Conservation (phyloP, 2,329 filamentous ascomycete genomes). For the Colletotrichum ledebouriae region DNA sequence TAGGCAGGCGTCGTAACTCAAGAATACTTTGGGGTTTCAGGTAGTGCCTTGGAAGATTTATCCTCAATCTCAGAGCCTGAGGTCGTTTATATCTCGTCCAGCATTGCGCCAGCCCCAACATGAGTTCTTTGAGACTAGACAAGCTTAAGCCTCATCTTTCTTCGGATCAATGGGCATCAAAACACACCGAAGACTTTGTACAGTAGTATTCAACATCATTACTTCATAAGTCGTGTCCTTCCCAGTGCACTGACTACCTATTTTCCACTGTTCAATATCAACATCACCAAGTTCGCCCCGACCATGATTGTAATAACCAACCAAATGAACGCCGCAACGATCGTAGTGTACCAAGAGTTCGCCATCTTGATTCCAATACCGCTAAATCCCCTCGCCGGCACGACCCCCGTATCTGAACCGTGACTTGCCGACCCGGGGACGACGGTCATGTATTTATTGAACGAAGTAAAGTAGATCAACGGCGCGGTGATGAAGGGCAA, state of each 20-base stretch:
- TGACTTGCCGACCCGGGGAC: constrained; percentile 38
- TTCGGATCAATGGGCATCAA: too few relatives aligned
- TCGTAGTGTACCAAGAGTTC: constrained; percentile 75
- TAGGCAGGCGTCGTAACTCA: too few relatives aligned
- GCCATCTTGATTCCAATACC: constrained; percentile 71
- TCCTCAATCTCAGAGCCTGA: too few relatives aligned
- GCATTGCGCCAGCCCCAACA: too few relatives aligned
- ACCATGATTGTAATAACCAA: constrained; percentile 82
- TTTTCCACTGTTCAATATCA: neutral
- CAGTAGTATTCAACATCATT: neutral
- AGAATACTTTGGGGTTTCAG: too few relatives aligned
- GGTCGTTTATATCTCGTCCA: too few relatives aligned
- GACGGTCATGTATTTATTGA: constrained; percentile 78
- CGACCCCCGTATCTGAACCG: constrained; percentile 27
- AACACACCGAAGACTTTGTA: too few relatives aligned
- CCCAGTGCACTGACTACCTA: neutral
- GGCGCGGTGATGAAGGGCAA: constrained; percentile 85
- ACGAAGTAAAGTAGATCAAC: constrained; percentile 86
- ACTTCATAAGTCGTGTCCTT: neutral
- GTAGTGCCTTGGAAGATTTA: too few relatives aligned
- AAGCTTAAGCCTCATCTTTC: too few relatives aligned
- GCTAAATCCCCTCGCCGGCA: constrained; percentile 43
- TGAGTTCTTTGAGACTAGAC: too few relatives aligned
- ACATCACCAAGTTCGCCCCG: constrained; percentile 77
- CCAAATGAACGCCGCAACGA: constrained; percentile 74